Conservation (phyloP, 2,329 filamentous ascomycete species). For the Fusarium nelsonii region DNA sequence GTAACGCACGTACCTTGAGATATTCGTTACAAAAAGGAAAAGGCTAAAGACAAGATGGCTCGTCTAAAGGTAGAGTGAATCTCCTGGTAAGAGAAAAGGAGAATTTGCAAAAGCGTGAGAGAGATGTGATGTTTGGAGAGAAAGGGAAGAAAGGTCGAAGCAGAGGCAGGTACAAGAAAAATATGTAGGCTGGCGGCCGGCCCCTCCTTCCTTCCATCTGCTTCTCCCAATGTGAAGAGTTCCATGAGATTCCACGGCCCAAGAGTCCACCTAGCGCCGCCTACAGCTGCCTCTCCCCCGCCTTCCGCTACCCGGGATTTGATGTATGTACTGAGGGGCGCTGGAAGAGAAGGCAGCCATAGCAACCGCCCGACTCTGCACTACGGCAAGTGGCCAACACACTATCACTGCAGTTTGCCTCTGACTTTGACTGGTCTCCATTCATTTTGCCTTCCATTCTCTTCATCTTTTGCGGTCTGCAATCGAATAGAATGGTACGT, state of each 20-base stretch:
- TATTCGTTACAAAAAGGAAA: conserved; percentile 45
- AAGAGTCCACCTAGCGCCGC: conserved; percentile 42
- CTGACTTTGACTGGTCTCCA: conserved; percentile 1
- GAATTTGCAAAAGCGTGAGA: conserved; percentile 33
- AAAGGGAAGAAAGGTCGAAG: conserved; percentile 44
- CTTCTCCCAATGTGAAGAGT: conserved; percentile 54
- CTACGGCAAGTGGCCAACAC: conserved; percentile 35
- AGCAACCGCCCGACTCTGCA: conserved; percentile 30
- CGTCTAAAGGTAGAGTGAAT: conserved; percentile 42
- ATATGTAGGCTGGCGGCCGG: conserved; percentile 47
- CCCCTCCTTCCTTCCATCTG: conserved; percentile 48
- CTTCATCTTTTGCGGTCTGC: conserved; percentile 6
- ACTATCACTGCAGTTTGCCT: conserved; percentile 22
- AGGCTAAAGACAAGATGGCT: conserved; percentile 42
- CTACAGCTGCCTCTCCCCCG: conserved; percentile 30
- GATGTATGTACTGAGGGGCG: conserved; percentile 12
- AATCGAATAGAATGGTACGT: conserved; percentile 1
- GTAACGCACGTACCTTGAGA: conserved; percentile 44
- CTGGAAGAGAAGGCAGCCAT: conserved; percentile 32
- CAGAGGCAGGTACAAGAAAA: conserved; percentile 53
- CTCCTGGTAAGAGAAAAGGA: conserved; percentile 39
- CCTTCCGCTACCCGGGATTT: conserved; percentile 15
- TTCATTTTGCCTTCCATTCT: neutral
- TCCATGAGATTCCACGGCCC: conserved; percentile 62
- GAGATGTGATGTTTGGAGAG: conserved; percentile 42